A percentile compares a stretch with the other conserved stretches of the same genome.
Conservation (phyloP, 257 asterid species). For the Linaria vulgaris region DNA sequence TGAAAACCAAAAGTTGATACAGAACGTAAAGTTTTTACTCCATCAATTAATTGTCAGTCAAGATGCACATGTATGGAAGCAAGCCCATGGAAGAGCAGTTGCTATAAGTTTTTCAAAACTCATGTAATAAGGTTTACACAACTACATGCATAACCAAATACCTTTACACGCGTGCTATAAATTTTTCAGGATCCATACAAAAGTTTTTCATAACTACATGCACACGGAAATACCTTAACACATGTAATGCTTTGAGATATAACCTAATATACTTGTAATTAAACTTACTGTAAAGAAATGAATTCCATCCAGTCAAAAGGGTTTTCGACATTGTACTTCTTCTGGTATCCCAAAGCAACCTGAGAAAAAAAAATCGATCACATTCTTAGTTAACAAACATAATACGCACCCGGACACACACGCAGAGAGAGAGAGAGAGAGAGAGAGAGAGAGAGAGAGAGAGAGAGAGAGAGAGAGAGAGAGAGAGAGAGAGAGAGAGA, state of each 20-base stretch:
- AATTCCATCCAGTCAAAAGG: constrained; percentile 92
- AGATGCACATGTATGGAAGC: neutral
- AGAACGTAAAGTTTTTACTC: no score
- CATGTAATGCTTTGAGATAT: neutral
- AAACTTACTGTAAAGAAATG: constrained; percentile 73
- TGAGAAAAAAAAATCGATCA: constrained; percentile 28
- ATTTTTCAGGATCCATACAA: no score
- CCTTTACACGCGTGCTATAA: no score
- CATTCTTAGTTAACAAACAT: neutral
- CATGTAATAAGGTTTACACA: no score
- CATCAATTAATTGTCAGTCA: neutral
- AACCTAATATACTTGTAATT: neutral
- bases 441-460: no score
- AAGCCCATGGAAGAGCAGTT: neutral
- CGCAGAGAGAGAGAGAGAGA: no score
- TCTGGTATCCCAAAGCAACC: constrained; percentile 65
- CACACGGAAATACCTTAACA: neutral
- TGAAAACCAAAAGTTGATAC: neutral
- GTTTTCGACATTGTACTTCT: constrained; percentile 55
- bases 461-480: no score
- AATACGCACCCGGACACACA: no score
- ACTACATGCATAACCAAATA: no score
- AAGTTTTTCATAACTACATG: neutral
- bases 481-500: neutral
- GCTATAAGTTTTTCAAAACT: neutral